Evolutionary conservation across 2,329 filamentous ascomycete genomes (phyloP), one percentile per base, ranked within the genome.

Genomic region (Sclerotinia trifoliorum): DNA sequence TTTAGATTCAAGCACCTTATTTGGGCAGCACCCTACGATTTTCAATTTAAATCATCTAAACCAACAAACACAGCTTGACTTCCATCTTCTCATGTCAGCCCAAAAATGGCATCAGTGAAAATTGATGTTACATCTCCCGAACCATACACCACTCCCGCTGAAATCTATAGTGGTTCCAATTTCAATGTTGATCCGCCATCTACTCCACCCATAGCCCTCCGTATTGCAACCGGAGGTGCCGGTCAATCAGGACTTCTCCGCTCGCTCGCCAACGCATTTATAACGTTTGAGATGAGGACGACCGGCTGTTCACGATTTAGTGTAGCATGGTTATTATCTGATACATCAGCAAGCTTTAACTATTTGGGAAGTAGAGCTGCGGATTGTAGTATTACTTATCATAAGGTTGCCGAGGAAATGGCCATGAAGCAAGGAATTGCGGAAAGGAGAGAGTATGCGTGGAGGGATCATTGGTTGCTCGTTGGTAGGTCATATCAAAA

Each of bases 301-400:
- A 75, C 75, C 32, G 75, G 76, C 42, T 72, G 72, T 6, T 10
- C 71, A 2, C 76, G 77, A 0, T 83, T 83, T 74, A 74, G 75
- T 15, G 78, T 83, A 7, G 81, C 77, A 26, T 84, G 82, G 81
- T 79, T 80, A 64, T 78, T 79, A 55, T 80, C 79, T 48, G 81
- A 83, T 68, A 83, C 81, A 0, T 81, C 80, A 0, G 78, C 80
- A 66, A 80, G 78, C 26, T 83, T 83, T 71, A 78, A 81, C 65
- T 79, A 81, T 65, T 78, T 83, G 26, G 75, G 79, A 63, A 72
- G 74, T 1, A 78, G 78, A 21, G 76, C 75, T 32, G 75, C 79
- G 32, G 81, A 83, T 62, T 75, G 83, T 0, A 81, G 79, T 5
- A 84, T 84, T 64, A 83, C 82, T 0, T 83, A 83, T 75, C 78